Evolutionary conservation across 345 rosid genomes (phyloP), one percentile per base, ranked within the genome.

Genomic region (Clausena lansium): DNA sequence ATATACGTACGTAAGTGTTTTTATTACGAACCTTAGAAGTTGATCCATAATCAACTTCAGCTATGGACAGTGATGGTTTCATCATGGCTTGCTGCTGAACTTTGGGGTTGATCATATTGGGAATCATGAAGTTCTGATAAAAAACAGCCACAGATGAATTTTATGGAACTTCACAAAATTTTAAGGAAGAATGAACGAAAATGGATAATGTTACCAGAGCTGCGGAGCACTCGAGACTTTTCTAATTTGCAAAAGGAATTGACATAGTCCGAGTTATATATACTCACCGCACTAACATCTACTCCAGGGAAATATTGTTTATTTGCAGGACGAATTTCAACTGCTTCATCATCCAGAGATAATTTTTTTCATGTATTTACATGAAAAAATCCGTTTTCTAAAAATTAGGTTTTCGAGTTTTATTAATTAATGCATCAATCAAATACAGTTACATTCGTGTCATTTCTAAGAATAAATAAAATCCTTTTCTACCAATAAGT

Each of bases 21-120:
- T 9, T 10, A 38, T 14, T 9, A 13, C 70, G 41, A 63, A 79
- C 81, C 84, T 76, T 15, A 10, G 67, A 22, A 67, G 38, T 6
- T 67, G 77, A 39, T 30, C 33, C 76, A 64, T 24, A 54, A 33
- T 55, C 27, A 72, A 71, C 60, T 24, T 60, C 67, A 54, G 68
- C 13, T 50, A 30, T 25, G 50, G 67, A 35, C 20, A 13, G 35
- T 7, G 79, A 33, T 47, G 77, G 59, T 13, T 58, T 77, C 14
- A 47, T 38, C 76, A 54, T 50, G 67, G 54, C 3, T 58, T 73
- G 60, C 64, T 33, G 28, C 35, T 27, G 74, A 60, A 74, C 68
- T 33, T 67, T 82, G 6, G 63, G 38, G 22, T 27, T 2, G 6
- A 39, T 47, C 54, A 3, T 15, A 14, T 61, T 22, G 28, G 54